Evolutionary conservation across 2,329 filamentous ascomycete genomes (phyloP), one percentile per base, ranked within the genome.

Genomic region (Fusarium pseudocircinatum): DNA sequence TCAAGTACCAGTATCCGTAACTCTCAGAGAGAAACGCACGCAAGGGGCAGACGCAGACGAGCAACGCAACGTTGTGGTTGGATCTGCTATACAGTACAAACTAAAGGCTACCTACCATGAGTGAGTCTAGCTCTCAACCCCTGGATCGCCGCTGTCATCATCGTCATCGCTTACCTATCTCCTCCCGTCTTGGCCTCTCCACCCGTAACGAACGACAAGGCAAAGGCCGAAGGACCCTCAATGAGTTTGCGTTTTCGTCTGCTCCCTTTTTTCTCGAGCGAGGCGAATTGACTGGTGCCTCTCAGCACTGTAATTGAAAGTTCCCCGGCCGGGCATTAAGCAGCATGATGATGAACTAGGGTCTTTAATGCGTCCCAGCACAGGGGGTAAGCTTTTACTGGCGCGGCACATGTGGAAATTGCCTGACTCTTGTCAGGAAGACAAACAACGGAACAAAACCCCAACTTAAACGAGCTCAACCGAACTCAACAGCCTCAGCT

Each of bases 91-190:
- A 36, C 34, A 36, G 34, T 36, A 18, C 34, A 36, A 36, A 36
- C 34, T 36, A 36, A 18, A 8, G 9, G 28, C 28, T 7, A 3
- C 15, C 18, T 13, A 12, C 1, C 30, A 13, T 32, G 30, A 36
- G 34, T 36, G 34, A 36, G 34, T 36, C 34, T 36, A 36, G 34
- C 34, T 36, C 36, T 50, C 36, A 28, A 50, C 58, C 69, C 69
- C 69, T 72, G 53, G 68, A 72, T 68, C 47, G 63, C 54, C 69
- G 53, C 68, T 72, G 69, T 72, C 69, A 72, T 72, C 69, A 72
- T 69, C 69, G 69, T 69, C 69, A 72, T 72, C 54, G 69, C 69
- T 69, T 50, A 65, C 36, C 56, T 57, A 59, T 67, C 69, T 68
- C 69, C 65, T 67, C 67, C 69, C 69, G 58, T 63, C 66, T 69